Evolutionary conservation across 768 basidiomycete species (phyloP).

Genomic region (Russula virescens): DNA sequence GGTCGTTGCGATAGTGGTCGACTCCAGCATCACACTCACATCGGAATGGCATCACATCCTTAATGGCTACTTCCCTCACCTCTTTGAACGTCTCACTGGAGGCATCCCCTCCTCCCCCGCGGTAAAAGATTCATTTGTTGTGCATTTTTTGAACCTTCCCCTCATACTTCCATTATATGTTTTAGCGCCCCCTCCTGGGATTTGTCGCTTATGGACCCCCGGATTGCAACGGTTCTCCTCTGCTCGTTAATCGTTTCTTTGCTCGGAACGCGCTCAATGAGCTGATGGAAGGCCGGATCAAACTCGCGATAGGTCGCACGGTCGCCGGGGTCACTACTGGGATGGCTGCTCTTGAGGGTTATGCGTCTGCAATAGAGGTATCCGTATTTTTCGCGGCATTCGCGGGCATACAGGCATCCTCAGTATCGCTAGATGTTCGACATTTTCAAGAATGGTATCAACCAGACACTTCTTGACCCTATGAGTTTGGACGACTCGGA

Average conservation of each 20-base stretch:
- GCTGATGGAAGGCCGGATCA: constrained; percentile 18
- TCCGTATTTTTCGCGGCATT: neutral
- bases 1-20: constrained; percentile 21
- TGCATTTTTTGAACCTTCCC: no score
- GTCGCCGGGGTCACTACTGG: constrained; percentile 18
- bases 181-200: constrained; percentile 21
- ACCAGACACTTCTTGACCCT: constrained; percentile 17
- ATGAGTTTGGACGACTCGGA: no score
- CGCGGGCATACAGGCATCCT: neutral
- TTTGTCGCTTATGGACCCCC: constrained; percentile 27
- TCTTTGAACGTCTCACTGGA: constrained; percentile 17
- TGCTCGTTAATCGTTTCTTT: constrained; percentile 26
- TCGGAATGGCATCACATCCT: constrained; percentile 22
- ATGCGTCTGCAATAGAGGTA: constrained; percentile 24
- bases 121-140: constrained; percentile 3
- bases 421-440: constrained; percentile 23
- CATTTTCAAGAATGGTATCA: constrained; percentile 9
- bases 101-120: neutral
- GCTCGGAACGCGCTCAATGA: constrained; percentile 10
- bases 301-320: constrained; percentile 23
- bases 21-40: constrained; percentile 23
- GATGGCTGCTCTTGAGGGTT: constrained; percentile 24
- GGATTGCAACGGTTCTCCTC: constrained; percentile 20
- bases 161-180: neutral
- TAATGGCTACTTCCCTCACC: constrained; percentile 11